Evolutionary conservation across 192 early-diverging fungal genomes (phyloP).

Genomic region (Chytriomyces sp.): DNA sequence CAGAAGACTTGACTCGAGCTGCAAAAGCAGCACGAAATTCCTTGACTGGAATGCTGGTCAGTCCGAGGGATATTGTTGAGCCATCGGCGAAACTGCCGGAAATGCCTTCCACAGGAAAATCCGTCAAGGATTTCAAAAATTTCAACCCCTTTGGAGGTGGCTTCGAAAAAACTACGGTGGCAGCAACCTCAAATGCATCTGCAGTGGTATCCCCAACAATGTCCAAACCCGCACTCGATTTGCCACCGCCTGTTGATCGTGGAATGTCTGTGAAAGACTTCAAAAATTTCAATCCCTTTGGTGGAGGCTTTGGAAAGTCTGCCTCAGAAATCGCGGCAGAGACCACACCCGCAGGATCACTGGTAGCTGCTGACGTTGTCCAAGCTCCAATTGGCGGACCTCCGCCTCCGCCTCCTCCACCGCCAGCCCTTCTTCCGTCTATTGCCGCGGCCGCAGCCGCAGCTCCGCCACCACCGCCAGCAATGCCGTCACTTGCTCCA

Average conservation of each 20-base stretch:
- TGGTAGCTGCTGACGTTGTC: background rate
- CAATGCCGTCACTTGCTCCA: background rate
- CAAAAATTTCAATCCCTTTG: constrained; percentile 39
- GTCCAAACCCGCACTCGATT: constrained; percentile 1
- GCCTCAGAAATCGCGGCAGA: constrained; percentile 19
- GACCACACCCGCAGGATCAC: background rate
- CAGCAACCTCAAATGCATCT: background rate
- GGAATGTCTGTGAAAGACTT: constrained; percentile 37
- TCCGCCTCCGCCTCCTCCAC: constrained; percentile 37
- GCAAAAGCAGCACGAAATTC: constrained; percentile 13
- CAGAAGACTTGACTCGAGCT: constrained; percentile 22
- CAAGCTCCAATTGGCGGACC: background rate
- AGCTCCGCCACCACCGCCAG: background rate
- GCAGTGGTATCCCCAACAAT: background rate
- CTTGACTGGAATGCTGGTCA: background rate
- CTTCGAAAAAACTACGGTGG: constrained; percentile 9
- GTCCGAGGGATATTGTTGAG: background rate
- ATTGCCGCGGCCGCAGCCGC: background rate
- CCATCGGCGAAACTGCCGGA: background rate
- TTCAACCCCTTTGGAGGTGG: constrained; percentile 39
- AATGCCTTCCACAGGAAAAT: background rate
- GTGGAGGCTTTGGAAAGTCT: constrained; percentile 30
- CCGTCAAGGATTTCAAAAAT: constrained; percentile 39
- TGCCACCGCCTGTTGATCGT: background rate
- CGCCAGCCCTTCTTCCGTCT: constrained; percentile 23